Base-by-base conservation (phyloP, 306 rosid genomes). In the Fagus sylvatica region DNA sequence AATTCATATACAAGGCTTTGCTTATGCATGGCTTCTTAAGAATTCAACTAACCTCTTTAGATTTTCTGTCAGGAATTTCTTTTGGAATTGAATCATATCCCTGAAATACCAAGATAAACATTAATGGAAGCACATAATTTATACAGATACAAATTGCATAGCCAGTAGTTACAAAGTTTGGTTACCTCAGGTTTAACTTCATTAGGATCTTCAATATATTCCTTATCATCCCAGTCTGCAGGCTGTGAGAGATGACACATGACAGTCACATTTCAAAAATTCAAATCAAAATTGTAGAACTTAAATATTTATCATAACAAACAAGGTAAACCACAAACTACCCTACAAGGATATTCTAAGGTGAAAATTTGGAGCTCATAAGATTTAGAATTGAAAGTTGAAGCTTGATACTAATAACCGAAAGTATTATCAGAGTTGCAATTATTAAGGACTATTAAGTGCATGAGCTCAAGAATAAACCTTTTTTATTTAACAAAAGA, bases 61-160 rank as follows among this genome's bases (percentile, higher is more conserved):
- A 97, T 22, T 84, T 88, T 49, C 93, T 97, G 59, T 93, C 98
- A 76, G 94, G 94, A 83, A 96, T 89, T 87, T 96, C 96, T 57
- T 56, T 74, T 43, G 97, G 97, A 84, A 91, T 87, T 68, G 99
- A 96, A 83, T 93, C 97, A 66, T 96, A 93, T 72, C 93, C 98
- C 99, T 95, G 89, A 71, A 85, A 83, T 65, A 80, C 68, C 73
- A 79, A 82, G 19, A 67, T 55, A 64, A 13, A 78, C 53, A 72
- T 74, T 68, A 81, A 78, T 75, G 57, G 76, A 40, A 59, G 34
- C 77, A 30, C 30, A 57, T 66, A 41, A 39, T 60, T 74, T 28
- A 57, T 71, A 75, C 48, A 81, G 81, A 69, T 15, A 83, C 59
- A 51, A 48, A 15, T 61, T 69, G 30, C 39, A 57, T 49, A 71